Percentiles rank a stretch among this genome's conserved stretches.
phyloP scores from a whole-genome alignment of 371 early-diverging fungal genomes.

The Lichtheimia corymbifera region DNA sequence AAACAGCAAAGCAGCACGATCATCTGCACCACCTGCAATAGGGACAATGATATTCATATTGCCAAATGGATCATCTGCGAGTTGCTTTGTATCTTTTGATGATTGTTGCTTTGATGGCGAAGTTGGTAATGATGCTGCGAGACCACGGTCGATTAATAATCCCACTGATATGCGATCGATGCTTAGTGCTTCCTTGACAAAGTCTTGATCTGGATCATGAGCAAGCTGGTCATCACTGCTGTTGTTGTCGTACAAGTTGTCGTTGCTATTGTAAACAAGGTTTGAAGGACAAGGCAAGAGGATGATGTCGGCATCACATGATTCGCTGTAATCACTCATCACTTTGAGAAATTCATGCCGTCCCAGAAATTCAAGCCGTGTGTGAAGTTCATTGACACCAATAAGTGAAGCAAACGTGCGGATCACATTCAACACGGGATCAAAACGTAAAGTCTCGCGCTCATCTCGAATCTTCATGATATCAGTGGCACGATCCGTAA shows the following conservation, averaged over 20 bases:
- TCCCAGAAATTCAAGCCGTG: conserved; percentile 26
- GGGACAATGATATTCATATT: conserved; percentile 23
- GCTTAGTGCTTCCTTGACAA: not conserved
- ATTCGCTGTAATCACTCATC: conserved; percentile 16
- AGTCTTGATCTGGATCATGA: not conserved
- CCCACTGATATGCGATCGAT: conserved; percentile 29
- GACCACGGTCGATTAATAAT: conserved; percentile 75
- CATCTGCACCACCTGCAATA: conserved; percentile 63
- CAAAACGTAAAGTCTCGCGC: conserved; percentile 54
- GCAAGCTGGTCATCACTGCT: not conserved
- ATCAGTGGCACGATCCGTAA: conserved; percentile 71
- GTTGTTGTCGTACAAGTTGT: too few species aligned
- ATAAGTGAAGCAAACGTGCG: conserved; percentile 71
- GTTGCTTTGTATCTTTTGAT: too few species aligned
- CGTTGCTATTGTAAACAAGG: too few species aligned
- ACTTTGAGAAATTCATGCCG: conserved; percentile 23
- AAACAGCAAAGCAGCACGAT: conserved; percentile 43
- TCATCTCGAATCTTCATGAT: conserved; percentile 72
- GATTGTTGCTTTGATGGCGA: conserved; percentile 3
- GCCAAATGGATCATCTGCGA: conserved; percentile 15
- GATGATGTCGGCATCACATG: conserved; percentile 29
- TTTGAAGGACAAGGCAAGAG: conserved; percentile 25
- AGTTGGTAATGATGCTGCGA: conserved; percentile 39
- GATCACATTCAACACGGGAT: conserved; percentile 76
- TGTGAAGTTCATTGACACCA: conserved; percentile 41